phyloP scores from a whole-genome alignment of 495 filamentous ascomycete species.

The Lepidopterella palustris region DNA sequence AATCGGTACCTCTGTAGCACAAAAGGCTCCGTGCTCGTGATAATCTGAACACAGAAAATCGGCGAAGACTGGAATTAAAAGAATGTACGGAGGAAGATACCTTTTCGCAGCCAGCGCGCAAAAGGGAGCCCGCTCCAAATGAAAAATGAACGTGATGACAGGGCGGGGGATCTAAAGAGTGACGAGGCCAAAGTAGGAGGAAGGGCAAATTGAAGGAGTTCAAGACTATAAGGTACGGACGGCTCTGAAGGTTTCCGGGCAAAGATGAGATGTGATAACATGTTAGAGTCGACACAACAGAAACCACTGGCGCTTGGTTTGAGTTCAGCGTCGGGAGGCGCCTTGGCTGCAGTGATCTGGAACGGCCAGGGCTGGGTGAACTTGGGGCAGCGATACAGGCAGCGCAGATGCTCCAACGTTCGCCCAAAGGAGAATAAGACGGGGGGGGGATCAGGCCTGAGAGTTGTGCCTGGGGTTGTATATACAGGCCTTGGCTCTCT shows the following conservation, averaged over 20 bases:
- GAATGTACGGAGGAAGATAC: constrained; percentile 27
- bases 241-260: constrained; percentile 21
- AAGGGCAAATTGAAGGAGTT: constrained; percentile 21
- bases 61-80: constrained; percentile 17
- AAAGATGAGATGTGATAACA: constrained; percentile 23
- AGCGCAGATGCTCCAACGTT: constrained; percentile 23
- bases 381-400: constrained; percentile 19
- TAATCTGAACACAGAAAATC: constrained; percentile 20
- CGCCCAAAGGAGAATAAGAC: constrained; percentile 21
- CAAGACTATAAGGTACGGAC: constrained; percentile 25
- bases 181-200: constrained; percentile 32
- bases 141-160: constrained; percentile 25
- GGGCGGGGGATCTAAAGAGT: constrained; percentile 27
- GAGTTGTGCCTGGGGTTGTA: not conserved
- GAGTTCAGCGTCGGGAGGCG: constrained; percentile 27
- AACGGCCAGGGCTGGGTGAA: constrained; percentile 30
- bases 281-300: constrained; percentile 23
- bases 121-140: constrained; percentile 27
- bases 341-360: constrained; percentile 32
- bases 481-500: not conserved
- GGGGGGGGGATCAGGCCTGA: constrained; percentile 11
- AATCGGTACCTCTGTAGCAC: constrained; percentile 23
- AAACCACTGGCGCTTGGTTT: constrained; percentile 29
- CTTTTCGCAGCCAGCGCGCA: constrained; percentile 29
- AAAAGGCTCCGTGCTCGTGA: constrained; percentile 13